These are phyloP conservation scores for Monsonia emarginata DNA, from an alignment of 441 rosid genomes.

Conservation along the genomic window DNA sequence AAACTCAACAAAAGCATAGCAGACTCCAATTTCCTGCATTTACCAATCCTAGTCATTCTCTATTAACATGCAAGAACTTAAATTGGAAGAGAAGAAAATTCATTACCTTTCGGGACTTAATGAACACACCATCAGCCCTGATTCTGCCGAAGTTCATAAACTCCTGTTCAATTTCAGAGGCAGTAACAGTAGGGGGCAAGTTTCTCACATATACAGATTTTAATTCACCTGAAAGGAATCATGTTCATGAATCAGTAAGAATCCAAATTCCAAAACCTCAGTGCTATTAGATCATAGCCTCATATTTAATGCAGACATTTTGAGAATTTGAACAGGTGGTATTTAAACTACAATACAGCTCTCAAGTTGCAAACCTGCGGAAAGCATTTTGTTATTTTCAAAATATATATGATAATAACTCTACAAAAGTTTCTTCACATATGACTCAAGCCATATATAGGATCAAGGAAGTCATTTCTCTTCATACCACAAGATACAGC, in stretches of 20 bases:
- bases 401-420: neutral
- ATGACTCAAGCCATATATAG: neutral
- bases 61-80: neutral
- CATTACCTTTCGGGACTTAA: constrained; percentile 51
- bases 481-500: neutral
- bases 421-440: neutral
- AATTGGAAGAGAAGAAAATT: neutral
- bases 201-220: constrained; percentile 69
- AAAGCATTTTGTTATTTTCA: neutral
- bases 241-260: constrained; percentile 8
- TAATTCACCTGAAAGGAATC: constrained; percentile 35
- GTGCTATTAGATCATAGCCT: neutral
- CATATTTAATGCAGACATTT: neutral
- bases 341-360: neutral
- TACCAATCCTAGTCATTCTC: constrained; percentile 11
- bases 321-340: neutral
- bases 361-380: neutral
- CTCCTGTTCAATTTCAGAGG: constrained; percentile 57
- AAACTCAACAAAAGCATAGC: constrained; percentile 72
- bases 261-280: neutral
- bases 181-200: constrained; percentile 50
- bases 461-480: neutral
- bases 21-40: constrained; percentile 50
- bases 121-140: constrained; percentile 59
- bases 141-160: constrained; percentile 59